Evolutionary conservation across 495 filamentous ascomycete genomes (phyloP).

Genomic region (Penicillium soppii): DNA sequence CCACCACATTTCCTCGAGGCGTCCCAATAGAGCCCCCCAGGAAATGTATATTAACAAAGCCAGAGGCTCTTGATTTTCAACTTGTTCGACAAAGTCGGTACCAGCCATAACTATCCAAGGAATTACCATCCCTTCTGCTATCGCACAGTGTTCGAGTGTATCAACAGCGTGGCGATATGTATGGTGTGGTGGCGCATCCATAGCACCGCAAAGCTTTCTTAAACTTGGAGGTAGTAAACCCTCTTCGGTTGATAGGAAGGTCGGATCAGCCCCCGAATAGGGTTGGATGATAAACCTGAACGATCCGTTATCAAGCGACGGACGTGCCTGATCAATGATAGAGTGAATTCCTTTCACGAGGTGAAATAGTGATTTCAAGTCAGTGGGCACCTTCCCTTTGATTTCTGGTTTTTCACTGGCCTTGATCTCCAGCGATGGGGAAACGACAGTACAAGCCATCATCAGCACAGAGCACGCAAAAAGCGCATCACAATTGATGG

Average conservation of each 20-base stretch:
- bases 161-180: background rate
- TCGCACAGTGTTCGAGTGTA: slow-evolving; percentile 1
- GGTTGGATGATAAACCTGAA: background rate
- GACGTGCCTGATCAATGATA: slow-evolving; percentile 9
- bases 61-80: background rate
- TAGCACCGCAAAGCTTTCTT: background rate
- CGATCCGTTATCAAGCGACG: slow-evolving; percentile 15
- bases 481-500: slow-evolving; percentile 2
- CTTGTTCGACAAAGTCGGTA: background rate
- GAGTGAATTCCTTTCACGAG: slow-evolving; percentile 10
- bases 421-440: background rate
- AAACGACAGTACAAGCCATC: slow-evolving; percentile 2
- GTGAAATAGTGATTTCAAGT: slow-evolving; percentile 9
- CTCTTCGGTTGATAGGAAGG: background rate
- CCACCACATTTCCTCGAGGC: background rate
- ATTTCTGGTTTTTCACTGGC: background rate
- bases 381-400: background rate
- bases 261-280: background rate
- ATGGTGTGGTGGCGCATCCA: too few relatives aligned
- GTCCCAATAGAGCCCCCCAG: background rate
- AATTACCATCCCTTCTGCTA: background rate
- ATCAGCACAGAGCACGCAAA: slow-evolving; percentile 2
- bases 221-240: background rate
- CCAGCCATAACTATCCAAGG: slow-evolving; percentile 1
- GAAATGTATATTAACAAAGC: slow-evolving; percentile 1